These are phyloP conservation scores for Globisporangium acanthophoron DNA, from an alignment of 352 stramenopile genomes.

Conservation along the genomic window DNA sequence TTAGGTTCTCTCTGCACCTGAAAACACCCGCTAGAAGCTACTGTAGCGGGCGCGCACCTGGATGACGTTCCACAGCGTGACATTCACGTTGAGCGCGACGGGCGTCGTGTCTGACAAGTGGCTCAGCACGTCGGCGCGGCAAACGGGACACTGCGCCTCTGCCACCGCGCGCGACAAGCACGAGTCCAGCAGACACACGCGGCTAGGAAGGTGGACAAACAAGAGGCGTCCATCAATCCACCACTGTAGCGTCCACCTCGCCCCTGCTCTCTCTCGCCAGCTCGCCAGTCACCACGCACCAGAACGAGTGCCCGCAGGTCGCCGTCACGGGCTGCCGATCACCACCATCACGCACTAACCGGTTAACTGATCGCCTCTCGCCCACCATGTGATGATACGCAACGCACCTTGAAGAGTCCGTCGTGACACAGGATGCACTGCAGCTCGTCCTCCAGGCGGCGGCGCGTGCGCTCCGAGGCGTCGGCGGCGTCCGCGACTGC, in stretches of 20 bases:
- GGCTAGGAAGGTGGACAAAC: slow-evolving; percentile 13
- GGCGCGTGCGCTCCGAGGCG: background rate
- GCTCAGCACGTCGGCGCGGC: slow-evolving; percentile 32
- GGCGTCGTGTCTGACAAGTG: slow-evolving; percentile 16
- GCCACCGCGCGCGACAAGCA: slow-evolving; percentile 36
- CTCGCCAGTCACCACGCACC: slow-evolving; percentile 16
- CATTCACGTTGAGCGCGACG: slow-evolving; percentile 50
- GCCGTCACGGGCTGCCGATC: slow-evolving; percentile 28
- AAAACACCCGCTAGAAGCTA: background rate
- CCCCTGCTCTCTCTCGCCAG: background rate
- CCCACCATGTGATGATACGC: background rate
- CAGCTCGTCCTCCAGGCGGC: slow-evolving; percentile 21
- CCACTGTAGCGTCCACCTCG: background rate
- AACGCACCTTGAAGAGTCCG: slow-evolving; percentile 39
- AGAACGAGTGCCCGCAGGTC: slow-evolving; percentile 49
- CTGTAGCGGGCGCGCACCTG: slow-evolving; percentile 25
- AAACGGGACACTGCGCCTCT: slow-evolving; percentile 45
- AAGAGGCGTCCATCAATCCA: background rate
- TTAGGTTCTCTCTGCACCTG: background rate
- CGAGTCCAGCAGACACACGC: slow-evolving; percentile 47
- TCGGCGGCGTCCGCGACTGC: background rate
- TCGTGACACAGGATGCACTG: slow-evolving; percentile 59
- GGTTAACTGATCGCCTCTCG: background rate
- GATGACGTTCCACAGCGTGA: slow-evolving; percentile 67
- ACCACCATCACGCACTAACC: background rate